These are phyloP conservation scores for Flaveria ramosissima DNA, from an alignment of 129 eudicot species.

Conservation along the genomic window DNA sequence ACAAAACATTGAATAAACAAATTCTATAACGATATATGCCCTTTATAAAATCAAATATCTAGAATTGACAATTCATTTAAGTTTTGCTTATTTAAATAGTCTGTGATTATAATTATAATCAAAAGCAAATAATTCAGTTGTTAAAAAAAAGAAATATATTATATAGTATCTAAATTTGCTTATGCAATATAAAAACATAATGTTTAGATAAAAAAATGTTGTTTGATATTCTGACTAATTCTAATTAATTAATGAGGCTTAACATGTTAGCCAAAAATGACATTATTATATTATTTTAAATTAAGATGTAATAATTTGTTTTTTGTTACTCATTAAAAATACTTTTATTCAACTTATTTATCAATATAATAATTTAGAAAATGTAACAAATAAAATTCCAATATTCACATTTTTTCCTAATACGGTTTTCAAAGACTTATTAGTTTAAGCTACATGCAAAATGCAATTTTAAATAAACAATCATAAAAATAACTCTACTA, in stretches of 20 bases:
- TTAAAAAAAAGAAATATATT: background rate
- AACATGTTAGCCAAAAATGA: background rate
- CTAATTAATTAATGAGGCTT: background rate
- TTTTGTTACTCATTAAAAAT: background rate
- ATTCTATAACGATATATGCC: background rate
- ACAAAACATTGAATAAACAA: conserved; percentile 18
- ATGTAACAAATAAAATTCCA: background rate
- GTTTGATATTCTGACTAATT: background rate
- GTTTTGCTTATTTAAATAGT: conserved; percentile 2
- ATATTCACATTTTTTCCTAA: background rate
- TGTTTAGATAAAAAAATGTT: background rate
- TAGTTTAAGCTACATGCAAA: background rate
- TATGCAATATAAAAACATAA: background rate
- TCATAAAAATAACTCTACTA: background rate
- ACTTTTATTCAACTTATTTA: background rate
- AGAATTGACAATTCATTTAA: background rate
- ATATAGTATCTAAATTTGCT: background rate
- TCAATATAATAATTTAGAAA: background rate
- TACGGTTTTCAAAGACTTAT: background rate
- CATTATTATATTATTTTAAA: background rate
- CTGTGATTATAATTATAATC: background rate
- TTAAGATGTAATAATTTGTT: background rate
- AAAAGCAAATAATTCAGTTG: background rate
- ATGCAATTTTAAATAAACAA: background rate
- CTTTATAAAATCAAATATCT: background rate